Evolutionary conservation across 768 basidiomycete genomes (phyloP), one percentile per base, ranked within the genome.

Genomic region (Pulveroboletus sp.): DNA sequence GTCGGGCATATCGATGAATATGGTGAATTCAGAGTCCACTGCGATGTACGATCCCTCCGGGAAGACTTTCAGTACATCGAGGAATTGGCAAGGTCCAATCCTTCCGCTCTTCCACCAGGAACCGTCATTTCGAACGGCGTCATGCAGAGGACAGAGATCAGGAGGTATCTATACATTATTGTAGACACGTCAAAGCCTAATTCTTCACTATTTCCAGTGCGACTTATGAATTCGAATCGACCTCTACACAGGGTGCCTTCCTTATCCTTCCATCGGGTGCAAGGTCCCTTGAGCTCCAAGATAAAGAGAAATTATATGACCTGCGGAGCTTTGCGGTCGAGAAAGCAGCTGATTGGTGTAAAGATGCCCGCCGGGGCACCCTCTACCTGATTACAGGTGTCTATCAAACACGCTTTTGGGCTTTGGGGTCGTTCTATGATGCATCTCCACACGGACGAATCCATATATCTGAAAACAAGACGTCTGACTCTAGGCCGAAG

Each of bases 11-110:
- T 72, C 16, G 59, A 61, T 5, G 51, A 54, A 1, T 37, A 56
- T 31, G 71, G 70, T 22, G 34, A 17, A 31, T 58, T 73, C 30
- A 51, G 58, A 27, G 63, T 64, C 49, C 56, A 69, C 1, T 71
- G 70, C 55, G 70, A 69, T 29, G 63, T 70, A 6, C 6, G 16
- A 3, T 49, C 12, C 4, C n/a, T n/a, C n/a, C n/a, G n/a, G n/a
- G n/a, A n/a, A n/a, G 5, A 5, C 31, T 2, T 31, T 31, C 31
- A 5, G 14, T 5, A 10, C 12, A 31, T 10, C 14, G 6, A 11
- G 14, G 31, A 31, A 31, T 5, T 6, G 12, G 31, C 12, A 29
- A 7, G 27, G 9, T 9, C 31, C 31, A 14, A 31, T 14, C 31
- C 31, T 31, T 31, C 5, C 31, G 31, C 31, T 31, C 12, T 31